Percentiles rank a stretch among this genome's conserved stretches.
Conservation (phyloP, 345 rosid genomes). For the Melaleuca quinquenervia region DNA sequence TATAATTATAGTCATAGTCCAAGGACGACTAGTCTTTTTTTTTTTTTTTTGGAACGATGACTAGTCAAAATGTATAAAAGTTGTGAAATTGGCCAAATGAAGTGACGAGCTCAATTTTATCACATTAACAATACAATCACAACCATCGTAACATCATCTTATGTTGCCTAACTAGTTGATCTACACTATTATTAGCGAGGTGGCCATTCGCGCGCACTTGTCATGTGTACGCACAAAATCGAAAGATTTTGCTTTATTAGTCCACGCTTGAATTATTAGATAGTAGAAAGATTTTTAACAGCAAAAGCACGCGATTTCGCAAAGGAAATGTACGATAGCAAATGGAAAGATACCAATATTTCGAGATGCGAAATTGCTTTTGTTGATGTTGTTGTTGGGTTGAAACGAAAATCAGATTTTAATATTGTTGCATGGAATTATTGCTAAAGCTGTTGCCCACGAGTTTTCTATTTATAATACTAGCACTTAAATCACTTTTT, state of each 20-base stretch:
- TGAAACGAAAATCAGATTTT: no score
- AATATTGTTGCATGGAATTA: background rate
- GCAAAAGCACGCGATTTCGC: background rate
- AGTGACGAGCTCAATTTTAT: background rate
- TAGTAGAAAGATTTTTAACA: background rate
- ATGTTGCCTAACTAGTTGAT: no score
- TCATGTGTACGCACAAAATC: background rate
- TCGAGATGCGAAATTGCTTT: background rate
- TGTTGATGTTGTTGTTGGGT: no score
- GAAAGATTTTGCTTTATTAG: background rate
- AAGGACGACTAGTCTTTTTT: no score
- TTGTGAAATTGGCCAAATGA: no score
- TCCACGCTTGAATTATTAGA: background rate
- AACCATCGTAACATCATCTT: background rate
- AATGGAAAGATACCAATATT: background rate
- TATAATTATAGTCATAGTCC: no score
- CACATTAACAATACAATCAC: background rate
- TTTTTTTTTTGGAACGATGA: no score
- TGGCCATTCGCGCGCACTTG: fast-evolving
- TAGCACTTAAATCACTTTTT: background rate
- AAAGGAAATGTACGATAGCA: background rate
- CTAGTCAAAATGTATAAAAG: background rate
- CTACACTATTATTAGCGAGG: background rate
- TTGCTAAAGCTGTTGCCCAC: background rate
- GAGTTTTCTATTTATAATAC: background rate